A percentile compares a stretch with the other conserved stretches of the same genome.
Conservation (phyloP, 176 grass and related monocot genomes). For the Triticum aestivum region IWGSC_CS_RefSeq_v2.1 NC_057802.1:284360802-284361301, state of each 20-base stretch:
- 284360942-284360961: background rate
- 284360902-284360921: background rate
- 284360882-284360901: too few relatives aligned
- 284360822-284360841: background rate
- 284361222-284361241: background rate
- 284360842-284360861: background rate
- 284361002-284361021: background rate
- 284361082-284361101: background rate
- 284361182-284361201: background rate
- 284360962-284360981: background rate
- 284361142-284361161: background rate
- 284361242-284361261: background rate
- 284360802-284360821: background rate
- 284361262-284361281: background rate
- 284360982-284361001: too few relatives aligned
- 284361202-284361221: background rate
- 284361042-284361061: background rate
- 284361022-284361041: background rate
- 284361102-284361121: background rate
- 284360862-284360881: background rate
- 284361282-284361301: constrained; percentile 31
- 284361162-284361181: background rate
- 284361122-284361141: too few relatives aligned
- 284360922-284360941: background rate
- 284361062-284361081: background rate